Conservation (phyloP, 306 rosid genomes). For the Vigna reflexopilosa region DNA sequence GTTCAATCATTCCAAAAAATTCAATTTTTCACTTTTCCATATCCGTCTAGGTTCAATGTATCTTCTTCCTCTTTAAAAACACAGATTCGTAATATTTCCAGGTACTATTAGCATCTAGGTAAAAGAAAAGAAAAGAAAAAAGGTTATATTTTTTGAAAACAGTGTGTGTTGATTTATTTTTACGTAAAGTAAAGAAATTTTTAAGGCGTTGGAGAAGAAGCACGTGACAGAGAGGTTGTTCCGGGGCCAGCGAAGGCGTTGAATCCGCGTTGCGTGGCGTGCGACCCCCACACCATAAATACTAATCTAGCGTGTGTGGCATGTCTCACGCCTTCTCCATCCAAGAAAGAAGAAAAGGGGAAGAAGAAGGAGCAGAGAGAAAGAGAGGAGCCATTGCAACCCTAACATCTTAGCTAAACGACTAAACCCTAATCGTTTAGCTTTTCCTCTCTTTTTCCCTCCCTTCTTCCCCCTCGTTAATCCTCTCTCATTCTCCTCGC, state of each 20-base stretch:
- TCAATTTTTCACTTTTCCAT: background rate
- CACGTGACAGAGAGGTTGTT: constrained; percentile 14
- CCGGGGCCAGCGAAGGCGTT: background rate
- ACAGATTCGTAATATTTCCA: too few relatives aligned
- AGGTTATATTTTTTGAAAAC: too few relatives aligned
- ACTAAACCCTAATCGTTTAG: constrained; percentile 59
- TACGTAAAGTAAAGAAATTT: too few relatives aligned
- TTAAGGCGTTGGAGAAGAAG: background rate
- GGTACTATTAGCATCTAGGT: too few relatives aligned
- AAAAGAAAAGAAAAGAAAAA: too few relatives aligned
- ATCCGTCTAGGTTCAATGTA: constrained; percentile 69
- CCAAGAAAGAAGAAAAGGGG: background rate
- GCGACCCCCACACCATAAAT: constrained; percentile 41
- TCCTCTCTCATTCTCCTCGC: constrained; percentile 33
- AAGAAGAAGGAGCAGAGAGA: constrained; percentile 33
- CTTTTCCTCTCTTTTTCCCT: constrained; percentile 44
- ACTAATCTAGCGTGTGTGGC: background rate
- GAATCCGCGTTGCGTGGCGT: constrained; percentile 26
- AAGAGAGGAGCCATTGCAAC: constrained; percentile 33
- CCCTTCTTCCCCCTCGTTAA: constrained; percentile 1
- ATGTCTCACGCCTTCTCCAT: background rate
- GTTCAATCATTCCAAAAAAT: constrained; percentile 47
- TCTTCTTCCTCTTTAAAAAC: background rate
- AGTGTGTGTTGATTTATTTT: too few relatives aligned
- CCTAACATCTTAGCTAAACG: constrained; percentile 55